Percentiles rank a stretch among this genome's conserved stretches.
Evolutionary conservation across 257 asterid species (phyloP).

Genomic region (Gentiana macrophylla): DNA sequence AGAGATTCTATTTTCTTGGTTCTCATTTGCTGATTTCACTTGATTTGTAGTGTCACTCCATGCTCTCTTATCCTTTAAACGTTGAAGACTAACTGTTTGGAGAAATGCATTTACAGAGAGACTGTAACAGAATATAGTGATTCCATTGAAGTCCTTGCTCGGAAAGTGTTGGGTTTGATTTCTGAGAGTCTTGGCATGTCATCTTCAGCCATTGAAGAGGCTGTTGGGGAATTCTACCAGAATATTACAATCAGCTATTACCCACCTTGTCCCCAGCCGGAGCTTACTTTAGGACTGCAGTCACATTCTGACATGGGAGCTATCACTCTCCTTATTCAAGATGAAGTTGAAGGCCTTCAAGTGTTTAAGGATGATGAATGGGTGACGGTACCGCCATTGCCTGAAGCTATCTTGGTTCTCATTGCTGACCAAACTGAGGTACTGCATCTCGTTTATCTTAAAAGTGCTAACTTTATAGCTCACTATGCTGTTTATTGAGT

Average conservation of each 20-base stretch:
- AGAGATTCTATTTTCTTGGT: no score
- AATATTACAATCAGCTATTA: slow-evolving; percentile 78
- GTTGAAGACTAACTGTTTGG: slow-evolving; percentile 6
- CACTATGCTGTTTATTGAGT: no score
- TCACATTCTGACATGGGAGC: slow-evolving; percentile 89
- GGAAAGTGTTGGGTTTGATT: slow-evolving; percentile 47
- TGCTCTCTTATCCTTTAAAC: no score
- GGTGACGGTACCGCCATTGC: slow-evolving; percentile 45
- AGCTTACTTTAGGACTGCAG: slow-evolving; percentile 89
- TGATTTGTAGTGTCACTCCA: no score
- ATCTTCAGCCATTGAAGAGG: slow-evolving; percentile 47
- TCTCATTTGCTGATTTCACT: no score
- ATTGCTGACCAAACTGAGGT: slow-evolving; percentile 97
- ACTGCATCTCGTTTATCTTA: slow-evolving; percentile 4
- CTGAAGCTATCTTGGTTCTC: slow-evolving; percentile 63
- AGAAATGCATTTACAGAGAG: slow-evolving; percentile 22
- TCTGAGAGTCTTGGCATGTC: slow-evolving; percentile 61
- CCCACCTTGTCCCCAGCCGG: slow-evolving; percentile 96
- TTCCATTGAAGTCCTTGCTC: slow-evolving; percentile 53
- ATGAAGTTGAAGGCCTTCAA: slow-evolving; percentile 90
- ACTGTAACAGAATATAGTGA: slow-evolving; percentile 62
- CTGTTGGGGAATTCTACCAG: slow-evolving; percentile 69
- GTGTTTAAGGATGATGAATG: slow-evolving; percentile 75
- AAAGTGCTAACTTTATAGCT: no score
- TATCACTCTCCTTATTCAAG: slow-evolving; percentile 80